Evolutionary conservation across 1,284 basidiomycete genomes (phyloP), one percentile per base, ranked within the genome.

Genomic region (Meira nashicola): DNA sequence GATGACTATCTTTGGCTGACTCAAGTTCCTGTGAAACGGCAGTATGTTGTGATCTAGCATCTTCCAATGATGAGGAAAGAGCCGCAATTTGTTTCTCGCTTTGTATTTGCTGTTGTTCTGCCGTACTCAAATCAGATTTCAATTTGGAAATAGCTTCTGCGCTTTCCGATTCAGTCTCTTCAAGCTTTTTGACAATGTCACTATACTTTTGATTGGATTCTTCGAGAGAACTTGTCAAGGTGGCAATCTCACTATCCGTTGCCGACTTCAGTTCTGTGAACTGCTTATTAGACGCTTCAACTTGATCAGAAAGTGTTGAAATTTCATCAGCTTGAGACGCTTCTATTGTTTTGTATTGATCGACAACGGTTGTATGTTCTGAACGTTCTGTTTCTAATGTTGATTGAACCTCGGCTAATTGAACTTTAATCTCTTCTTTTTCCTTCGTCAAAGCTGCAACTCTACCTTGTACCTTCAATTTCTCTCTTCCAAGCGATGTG

Each of bases 221-320:
- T 17, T 48, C 4, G 2, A 48, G 21, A 15, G 46, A 21, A 21
- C 7, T 12, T 21, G 17, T 15, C 14, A 23, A 14, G 17, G 46
- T 23, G 17, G 14, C 23, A 14, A 48, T 21, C 12, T 23, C 5
- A 5, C 7, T 58, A 43, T 67, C 44, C 14, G 62, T 57, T 9
- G 61, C 52, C 15, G 62, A 59, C 3, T 62, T 33, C 19, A 63
- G 59, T 1, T 39, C 7, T 57, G 57, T 52, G 46, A 62, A 19
- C 54, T 57, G 55, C 8, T 54, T 41, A 2, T 55, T 53, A 12
- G 53, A 46, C 41, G 57, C 52, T 9, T 64, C 57, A 9, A 55
- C 25, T 39, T 65, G 54, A 50, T 60, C 56, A 39, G 57, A 37
- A n/a, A 62, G 52, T 15, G 39, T 21, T 8, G 52, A 51, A 41